A percentile compares a stretch with the other conserved stretches of the same genome.
Evolutionary conservation across 441 rosid genomes (phyloP).

Genomic region (Raphanus hybrid): DNA sequence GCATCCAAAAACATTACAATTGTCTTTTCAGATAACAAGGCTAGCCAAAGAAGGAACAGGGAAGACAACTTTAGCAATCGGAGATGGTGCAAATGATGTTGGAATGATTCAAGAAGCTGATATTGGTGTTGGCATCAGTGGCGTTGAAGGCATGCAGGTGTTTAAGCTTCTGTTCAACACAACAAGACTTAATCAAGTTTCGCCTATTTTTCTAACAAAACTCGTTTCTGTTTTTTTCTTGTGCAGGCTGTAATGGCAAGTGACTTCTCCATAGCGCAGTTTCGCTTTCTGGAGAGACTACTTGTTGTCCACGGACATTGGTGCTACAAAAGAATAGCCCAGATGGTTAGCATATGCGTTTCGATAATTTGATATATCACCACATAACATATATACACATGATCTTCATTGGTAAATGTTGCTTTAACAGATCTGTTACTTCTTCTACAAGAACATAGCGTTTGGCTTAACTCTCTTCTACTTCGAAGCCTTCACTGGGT

Average conservation of each 20-base stretch:
- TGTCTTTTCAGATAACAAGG: constrained; percentile 35
- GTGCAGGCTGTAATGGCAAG: constrained; percentile 98
- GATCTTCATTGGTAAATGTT: constrained; percentile 29
- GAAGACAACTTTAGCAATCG: constrained; percentile 54
- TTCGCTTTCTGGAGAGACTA: constrained; percentile 91
- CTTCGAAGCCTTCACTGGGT: constrained; percentile 92
- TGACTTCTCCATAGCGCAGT: constrained; percentile 93
- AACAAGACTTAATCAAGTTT: background rate
- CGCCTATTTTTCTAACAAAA: too few relatives aligned
- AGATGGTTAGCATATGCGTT: constrained; percentile 61
- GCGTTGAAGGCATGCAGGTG: constrained; percentile 5
- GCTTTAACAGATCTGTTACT: constrained; percentile 81
- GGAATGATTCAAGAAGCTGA: constrained; percentile 95
- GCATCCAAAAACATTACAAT: background rate
- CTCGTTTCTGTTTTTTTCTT: background rate
- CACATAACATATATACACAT: background rate
- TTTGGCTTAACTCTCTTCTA: constrained; percentile 97
- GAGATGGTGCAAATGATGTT: constrained; percentile 86
- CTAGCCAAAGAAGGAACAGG: constrained; percentile 46
- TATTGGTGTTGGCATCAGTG: constrained; percentile 60
- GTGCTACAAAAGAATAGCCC: constrained; percentile 98
- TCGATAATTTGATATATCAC: background rate
- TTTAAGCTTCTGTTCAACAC: background rate
- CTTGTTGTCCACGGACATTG: constrained; percentile 98
- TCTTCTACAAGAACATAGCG: constrained; percentile 97